phyloP scores from a whole-genome alignment of 1,284 basidiomycete species.

The Ceratorhiza oryzae-sativae region DNA sequence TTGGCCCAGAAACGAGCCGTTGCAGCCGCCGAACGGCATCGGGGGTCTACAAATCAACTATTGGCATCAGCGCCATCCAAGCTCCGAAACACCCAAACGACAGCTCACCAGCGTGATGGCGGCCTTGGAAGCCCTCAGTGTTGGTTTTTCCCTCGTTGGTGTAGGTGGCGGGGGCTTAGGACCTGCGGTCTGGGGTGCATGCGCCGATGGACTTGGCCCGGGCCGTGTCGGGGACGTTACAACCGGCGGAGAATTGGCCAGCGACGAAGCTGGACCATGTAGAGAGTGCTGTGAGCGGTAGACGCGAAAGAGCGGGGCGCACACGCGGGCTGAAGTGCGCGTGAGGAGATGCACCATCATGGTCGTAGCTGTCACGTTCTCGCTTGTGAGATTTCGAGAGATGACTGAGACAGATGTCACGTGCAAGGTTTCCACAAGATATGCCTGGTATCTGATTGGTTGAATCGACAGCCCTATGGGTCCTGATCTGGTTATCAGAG shows the following conservation, averaged over 20 bases:
- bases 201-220: constrained; percentile 44
- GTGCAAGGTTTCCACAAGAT: not conserved
- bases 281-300: constrained; percentile 26
- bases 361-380: not conserved
- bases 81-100: constrained; percentile 9
- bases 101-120: constrained; percentile 79
- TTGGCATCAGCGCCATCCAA: constrained; percentile 33
- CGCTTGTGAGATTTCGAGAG: constrained; percentile 6
- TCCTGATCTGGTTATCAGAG: no score
- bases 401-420: constrained; percentile 26
- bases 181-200: constrained; percentile 70
- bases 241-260: constrained; percentile 39
- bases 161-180: constrained; percentile 72
- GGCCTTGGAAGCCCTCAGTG: constrained; percentile 78
- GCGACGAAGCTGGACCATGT: constrained; percentile 15
- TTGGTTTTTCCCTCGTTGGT: constrained; percentile 67
- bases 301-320: constrained; percentile 12
- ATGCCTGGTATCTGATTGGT: constrained; percentile 28
- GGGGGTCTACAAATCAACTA: constrained; percentile 67
- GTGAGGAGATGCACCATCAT: constrained; percentile 27
- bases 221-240: constrained; percentile 26
- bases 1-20: constrained; percentile 74
- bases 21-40: constrained; percentile 77
- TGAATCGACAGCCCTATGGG: no score
- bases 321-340: constrained; percentile 16